Evolutionary conservation across 2,329 filamentous ascomycete species (phyloP).

Genomic region (Berkeleyomyces basicola): DNA sequence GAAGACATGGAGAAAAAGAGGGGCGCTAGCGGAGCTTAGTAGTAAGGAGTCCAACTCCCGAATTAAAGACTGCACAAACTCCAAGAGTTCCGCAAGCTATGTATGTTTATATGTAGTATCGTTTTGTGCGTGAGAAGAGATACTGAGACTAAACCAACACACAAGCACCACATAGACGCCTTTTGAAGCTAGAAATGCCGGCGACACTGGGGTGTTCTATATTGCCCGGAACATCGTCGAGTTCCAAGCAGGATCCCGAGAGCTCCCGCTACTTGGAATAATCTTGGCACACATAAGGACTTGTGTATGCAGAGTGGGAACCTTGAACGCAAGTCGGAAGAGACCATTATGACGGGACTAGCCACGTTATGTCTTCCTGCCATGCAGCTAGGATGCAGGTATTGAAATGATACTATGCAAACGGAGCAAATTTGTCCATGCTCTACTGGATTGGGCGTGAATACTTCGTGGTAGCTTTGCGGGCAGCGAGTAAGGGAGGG

Average conservation of each 20-base stretch:
- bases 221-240: background rate
- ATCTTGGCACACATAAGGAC: background rate
- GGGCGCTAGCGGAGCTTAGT: background rate
- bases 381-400: background rate
- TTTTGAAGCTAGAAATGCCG: background rate
- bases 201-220: background rate
- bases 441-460: no score
- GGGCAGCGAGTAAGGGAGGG: no score
- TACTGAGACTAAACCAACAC: no score
- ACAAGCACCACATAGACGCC: background rate
- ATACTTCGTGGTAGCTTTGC: no score
- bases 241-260: background rate
- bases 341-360: background rate
- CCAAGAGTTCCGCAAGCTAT: no score
- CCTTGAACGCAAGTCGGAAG: background rate
- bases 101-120: no score
- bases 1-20: background rate
- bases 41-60: no score
- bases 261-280: background rate
- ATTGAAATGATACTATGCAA: no score
- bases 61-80: no score
- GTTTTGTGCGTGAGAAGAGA: no score
- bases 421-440: no score
- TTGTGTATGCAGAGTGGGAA: background rate
- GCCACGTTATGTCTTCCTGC: background rate